Evolutionary conservation across 257 asterid genomes (phyloP).

Genomic region (Forsythia viridissima): DNA sequence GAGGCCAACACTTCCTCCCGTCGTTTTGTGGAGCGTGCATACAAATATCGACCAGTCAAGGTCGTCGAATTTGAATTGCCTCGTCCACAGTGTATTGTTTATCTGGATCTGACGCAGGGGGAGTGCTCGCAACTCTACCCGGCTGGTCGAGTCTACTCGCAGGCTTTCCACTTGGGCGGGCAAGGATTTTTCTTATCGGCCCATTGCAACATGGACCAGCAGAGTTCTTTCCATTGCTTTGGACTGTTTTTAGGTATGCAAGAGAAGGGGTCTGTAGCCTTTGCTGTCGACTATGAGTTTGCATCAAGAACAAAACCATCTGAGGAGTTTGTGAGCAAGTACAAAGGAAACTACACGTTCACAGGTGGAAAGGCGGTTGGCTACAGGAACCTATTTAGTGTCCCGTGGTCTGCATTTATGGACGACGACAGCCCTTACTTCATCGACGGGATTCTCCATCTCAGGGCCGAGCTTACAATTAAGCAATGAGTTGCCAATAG

Average conservation of each 20-base stretch:
- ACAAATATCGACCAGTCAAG: conserved; percentile 78
- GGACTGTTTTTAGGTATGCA: conserved; percentile 87
- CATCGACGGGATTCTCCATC: conserved; percentile 73
- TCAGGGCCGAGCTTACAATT: conserved; percentile 69
- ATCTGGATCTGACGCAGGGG: conserved; percentile 72
- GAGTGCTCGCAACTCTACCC: conserved; percentile 72
- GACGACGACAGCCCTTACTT: conserved; percentile 62
- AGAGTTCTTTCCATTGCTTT: conserved; percentile 55
- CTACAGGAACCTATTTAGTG: conserved; percentile 61
- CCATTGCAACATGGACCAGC: conserved; percentile 85
- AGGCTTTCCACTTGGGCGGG: conserved; percentile 87
- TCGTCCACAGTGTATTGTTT: conserved; percentile 68
- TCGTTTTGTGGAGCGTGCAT: conserved; percentile 69
- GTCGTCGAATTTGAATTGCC: conserved; percentile 76
- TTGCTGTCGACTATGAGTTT: conserved; percentile 74
- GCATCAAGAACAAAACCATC: conserved; percentile 56
- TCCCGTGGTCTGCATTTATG: conserved; percentile 65
- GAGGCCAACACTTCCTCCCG: conserved; percentile 37
- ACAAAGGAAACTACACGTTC: conserved; percentile 60
- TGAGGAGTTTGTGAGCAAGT: conserved; percentile 62
- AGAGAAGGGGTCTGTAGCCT: conserved; percentile 61
- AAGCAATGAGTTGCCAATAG: conserved; percentile 31
- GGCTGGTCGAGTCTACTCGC: conserved; percentile 65
- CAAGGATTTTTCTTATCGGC: conserved; percentile 86
- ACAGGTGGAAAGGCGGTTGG: conserved; percentile 83